These are phyloP conservation scores for Neurospora sp. DNA, from an alignment of 495 filamentous ascomycete genomes.

Conservation along the genomic window DNA sequence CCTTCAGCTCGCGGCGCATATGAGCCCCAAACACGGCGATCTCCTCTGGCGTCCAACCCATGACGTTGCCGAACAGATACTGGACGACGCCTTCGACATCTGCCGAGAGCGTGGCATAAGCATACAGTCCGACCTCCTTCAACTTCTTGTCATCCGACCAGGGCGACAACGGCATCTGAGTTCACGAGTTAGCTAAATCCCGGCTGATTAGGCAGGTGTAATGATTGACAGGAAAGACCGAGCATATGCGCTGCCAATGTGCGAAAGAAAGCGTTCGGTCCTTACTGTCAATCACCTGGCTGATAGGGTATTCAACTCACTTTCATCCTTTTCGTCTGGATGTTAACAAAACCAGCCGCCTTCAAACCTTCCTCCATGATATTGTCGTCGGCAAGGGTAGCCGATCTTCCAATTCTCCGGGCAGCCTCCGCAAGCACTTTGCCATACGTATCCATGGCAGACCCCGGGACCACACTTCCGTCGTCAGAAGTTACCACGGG, in stretches of 20 bases:
- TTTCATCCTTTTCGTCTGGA: background rate
- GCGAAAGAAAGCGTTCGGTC: too few species aligned
- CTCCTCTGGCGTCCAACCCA: constrained; percentile 17
- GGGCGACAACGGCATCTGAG: background rate
- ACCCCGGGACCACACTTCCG: constrained; percentile 4
- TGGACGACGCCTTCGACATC: constrained; percentile 11
- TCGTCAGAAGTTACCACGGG: constrained; percentile 11
- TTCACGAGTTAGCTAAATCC: background rate
- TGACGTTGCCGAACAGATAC: constrained; percentile 19
- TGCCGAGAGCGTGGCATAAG: background rate
- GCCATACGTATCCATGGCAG: constrained; percentile 10
- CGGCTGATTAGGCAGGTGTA: background rate
- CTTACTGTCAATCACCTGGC: background rate
- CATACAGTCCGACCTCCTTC: background rate
- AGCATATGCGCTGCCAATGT: too few species aligned
- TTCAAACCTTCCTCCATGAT: constrained; percentile 28
- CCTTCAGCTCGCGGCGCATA: constrained; percentile 10
- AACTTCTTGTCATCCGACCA: background rate
- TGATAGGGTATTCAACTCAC: background rate
- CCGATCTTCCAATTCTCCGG: constrained; percentile 5
- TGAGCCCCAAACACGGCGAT: constrained; percentile 11
- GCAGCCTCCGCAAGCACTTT: constrained; percentile 12
- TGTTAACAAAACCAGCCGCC: constrained; percentile 18
- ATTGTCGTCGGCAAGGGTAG: constrained; percentile 16
- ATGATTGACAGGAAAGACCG: background rate